Evolutionary conservation across 257 asterid genomes (phyloP).

Genomic region (Lavandula angustifolia): DNA sequence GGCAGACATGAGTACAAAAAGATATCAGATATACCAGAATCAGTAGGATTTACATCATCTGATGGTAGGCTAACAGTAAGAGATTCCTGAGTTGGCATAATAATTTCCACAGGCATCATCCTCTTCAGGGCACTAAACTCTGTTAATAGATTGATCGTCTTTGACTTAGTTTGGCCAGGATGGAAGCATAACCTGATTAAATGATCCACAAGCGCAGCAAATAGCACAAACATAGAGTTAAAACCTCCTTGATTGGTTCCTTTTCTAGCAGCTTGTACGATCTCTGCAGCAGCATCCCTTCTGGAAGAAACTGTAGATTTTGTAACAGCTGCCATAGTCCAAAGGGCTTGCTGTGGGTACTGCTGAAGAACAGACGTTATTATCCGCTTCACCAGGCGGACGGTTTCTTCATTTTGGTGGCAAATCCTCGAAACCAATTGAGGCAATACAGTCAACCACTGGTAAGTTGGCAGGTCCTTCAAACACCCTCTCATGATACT

Average conservation of each 20-base stretch:
- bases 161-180: constrained; percentile 85
- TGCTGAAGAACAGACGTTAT: constrained; percentile 80
- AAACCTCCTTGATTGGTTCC: constrained; percentile 66
- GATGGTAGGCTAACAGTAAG: constrained; percentile 82
- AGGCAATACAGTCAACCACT: constrained; percentile 94
- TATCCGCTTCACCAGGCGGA: constrained; percentile 74
- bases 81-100: constrained; percentile 93
- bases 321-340: constrained; percentile 99
- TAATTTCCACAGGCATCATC: constrained; percentile 91
- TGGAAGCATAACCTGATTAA: constrained; percentile 87
- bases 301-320: constrained; percentile 90
- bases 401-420: constrained; percentile 94
- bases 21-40: constrained; percentile 61
- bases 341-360: constrained; percentile 97
- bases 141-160: constrained; percentile 71
- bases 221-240: constrained; percentile 72
- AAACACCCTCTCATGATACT: constrained; percentile 90
- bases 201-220: constrained; percentile 89
- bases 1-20: constrained; percentile 72
- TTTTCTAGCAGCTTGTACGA: constrained; percentile 83
- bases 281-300: constrained; percentile 96
- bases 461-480: constrained; percentile 91
- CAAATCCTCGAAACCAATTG: constrained; percentile 97
- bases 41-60: constrained; percentile 48
- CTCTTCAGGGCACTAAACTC: constrained; percentile 96